Conservation (phyloP, 176 grass and related monocot genomes). For the Saccharum officinarum region DNA sequence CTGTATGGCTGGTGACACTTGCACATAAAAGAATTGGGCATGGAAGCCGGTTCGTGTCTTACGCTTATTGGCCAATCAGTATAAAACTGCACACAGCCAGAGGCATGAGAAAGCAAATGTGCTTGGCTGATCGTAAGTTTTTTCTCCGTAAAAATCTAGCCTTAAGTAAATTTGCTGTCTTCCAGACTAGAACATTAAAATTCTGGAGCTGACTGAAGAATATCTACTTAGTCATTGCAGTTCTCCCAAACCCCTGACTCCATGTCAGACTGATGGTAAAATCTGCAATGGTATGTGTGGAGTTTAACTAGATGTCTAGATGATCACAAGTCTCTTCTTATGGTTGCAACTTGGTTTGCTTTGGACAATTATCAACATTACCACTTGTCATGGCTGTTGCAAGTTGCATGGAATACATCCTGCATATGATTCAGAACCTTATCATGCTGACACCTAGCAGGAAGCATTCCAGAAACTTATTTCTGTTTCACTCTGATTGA, state of each 20-base stretch:
- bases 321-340: constrained; percentile 18
- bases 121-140: constrained; percentile 15
- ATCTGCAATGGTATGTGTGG: not conserved
- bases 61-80: constrained; percentile 19
- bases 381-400: not conserved
- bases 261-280: not conserved
- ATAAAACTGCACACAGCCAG: not conserved
- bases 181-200: not conserved
- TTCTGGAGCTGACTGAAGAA: not conserved
- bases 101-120: not conserved
- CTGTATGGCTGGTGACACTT: not conserved
- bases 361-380: not conserved
- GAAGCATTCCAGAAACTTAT: constrained; percentile 31
- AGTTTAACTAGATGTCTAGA: not conserved
- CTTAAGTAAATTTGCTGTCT: constrained; percentile 4
- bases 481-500: constrained; percentile 16
- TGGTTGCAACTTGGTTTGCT: not conserved
- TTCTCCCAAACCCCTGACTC: not conserved
- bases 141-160: not conserved
- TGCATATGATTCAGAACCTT: constrained; percentile 7
- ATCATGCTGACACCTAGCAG: constrained; percentile 7
- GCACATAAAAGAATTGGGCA: constrained; percentile 26
- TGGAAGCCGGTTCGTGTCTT: constrained; percentile 11
- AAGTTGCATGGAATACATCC: constrained; percentile 7
- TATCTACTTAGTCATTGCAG: not conserved